A percentile compares a stretch with the other conserved stretches of the same genome.
Evolutionary conservation across 2,329 filamentous ascomycete genomes (phyloP).

Genomic region (Tetracladium maxilliforme): DNA sequence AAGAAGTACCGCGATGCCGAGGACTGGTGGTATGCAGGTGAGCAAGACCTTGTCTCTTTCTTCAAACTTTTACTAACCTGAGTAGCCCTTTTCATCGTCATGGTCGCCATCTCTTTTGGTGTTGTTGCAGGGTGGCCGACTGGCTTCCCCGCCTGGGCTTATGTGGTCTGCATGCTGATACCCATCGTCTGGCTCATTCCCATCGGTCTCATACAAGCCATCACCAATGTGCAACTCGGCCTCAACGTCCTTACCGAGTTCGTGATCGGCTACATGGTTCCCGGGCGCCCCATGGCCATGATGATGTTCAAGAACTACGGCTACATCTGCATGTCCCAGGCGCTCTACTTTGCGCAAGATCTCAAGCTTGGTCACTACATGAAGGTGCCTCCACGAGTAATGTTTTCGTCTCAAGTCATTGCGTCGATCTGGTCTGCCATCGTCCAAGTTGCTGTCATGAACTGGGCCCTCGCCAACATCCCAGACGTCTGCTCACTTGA

Average conservation of each 20-base stretch:
- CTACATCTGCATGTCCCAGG: constrained; percentile 30
- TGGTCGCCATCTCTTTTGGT: constrained; percentile 13
- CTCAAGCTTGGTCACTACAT: constrained; percentile 38
- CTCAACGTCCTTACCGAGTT: constrained; percentile 33
- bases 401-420: constrained; percentile 51
- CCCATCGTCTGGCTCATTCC: constrained; percentile 16
- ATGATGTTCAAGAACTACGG: constrained; percentile 26
- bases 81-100: constrained; percentile 14
- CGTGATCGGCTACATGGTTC: constrained; percentile 31
- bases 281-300: constrained; percentile 20
- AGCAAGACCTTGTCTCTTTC: no score
- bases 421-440: constrained; percentile 53
- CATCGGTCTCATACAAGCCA: constrained; percentile 25
- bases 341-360: constrained; percentile 29
- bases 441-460: constrained; percentile 50
- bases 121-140: constrained; percentile 13
- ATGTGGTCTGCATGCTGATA: constrained; percentile 15
- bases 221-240: constrained; percentile 31
- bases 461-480: constrained; percentile 46
- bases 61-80: no score
- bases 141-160: constrained; percentile 17
- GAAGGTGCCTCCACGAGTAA: constrained; percentile 46
- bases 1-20: constrained; percentile 37
- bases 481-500: constrained; percentile 42
- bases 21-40: constrained; percentile 45